Evolutionary conservation across 306 rosid genomes (phyloP).

Genomic region (Carpinus fangiana): DNA sequence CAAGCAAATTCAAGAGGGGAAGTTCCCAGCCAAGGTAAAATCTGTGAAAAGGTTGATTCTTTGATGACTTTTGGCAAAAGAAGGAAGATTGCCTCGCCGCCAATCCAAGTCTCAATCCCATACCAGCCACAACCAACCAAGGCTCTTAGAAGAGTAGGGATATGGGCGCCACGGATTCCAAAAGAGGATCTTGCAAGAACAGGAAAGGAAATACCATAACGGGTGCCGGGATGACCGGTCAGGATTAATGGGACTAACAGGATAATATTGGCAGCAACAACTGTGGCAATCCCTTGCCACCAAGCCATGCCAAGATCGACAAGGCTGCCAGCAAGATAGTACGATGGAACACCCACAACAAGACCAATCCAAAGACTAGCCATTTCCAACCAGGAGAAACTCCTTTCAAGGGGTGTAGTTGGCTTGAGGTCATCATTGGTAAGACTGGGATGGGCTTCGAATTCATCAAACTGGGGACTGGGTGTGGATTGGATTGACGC

Average conservation of each 20-base stretch:
- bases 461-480: constrained; percentile 8
- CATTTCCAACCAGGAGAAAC: constrained; percentile 68
- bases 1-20: constrained; percentile 81
- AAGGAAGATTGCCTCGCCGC: constrained; percentile 85
- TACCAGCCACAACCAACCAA: constrained; percentile 97
- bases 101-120: constrained; percentile 95
- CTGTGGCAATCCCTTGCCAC: constrained; percentile 95
- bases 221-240: constrained; percentile 81
- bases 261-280: constrained; percentile 61
- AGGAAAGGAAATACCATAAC: constrained; percentile 83
- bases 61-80: constrained; percentile 60
- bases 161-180: constrained; percentile 81
- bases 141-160: constrained; percentile 80
- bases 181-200: constrained; percentile 81
- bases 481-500: constrained; percentile 18
- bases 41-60: constrained; percentile 27
- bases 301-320: constrained; percentile 97
- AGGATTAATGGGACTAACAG: constrained; percentile 59
- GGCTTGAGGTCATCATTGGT: constrained; percentile 81
- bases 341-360: constrained; percentile 88
- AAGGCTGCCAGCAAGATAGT: constrained; percentile 83
- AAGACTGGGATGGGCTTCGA: constrained; percentile 50
- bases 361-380: constrained; percentile 80
- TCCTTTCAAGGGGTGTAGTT: constrained; percentile 49
- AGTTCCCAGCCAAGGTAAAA: constrained; percentile 76